These are phyloP conservation scores for Chrysophaeum taylorii DNA, from an alignment of 352 stramenopile species.

Conservation along the genomic window DNA sequence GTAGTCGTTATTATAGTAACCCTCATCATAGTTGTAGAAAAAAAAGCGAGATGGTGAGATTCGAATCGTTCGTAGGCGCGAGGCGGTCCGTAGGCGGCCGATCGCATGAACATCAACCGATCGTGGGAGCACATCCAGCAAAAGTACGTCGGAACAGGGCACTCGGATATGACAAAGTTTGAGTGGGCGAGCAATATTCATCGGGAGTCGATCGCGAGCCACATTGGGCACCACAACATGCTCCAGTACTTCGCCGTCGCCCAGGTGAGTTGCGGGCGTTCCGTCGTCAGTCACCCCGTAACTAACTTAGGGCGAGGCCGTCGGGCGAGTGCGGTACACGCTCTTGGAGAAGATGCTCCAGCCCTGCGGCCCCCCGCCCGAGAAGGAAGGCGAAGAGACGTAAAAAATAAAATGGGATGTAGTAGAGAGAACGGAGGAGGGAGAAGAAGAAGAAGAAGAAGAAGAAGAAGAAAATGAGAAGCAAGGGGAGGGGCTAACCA, in stretches of 20 bases:
- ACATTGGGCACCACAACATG: slow-evolving; percentile 94
- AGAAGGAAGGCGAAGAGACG: slow-evolving; percentile 32
- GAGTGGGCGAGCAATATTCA: slow-evolving; percentile 98
- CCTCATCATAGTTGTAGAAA: too few relatives aligned
- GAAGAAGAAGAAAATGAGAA: too few relatives aligned
- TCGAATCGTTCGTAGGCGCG: too few relatives aligned
- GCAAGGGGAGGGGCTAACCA: too few relatives aligned
- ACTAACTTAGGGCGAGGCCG: slow-evolving; percentile 70
- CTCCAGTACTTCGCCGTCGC: slow-evolving; percentile 91
- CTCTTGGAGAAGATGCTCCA: slow-evolving; percentile 86
- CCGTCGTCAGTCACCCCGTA: too few relatives aligned
- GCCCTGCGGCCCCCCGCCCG: slow-evolving; percentile 59
- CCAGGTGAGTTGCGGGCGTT: too few relatives aligned
- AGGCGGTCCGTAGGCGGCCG: too few relatives aligned
- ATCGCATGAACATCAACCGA: slow-evolving; percentile 14
- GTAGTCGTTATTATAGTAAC: too few relatives aligned
- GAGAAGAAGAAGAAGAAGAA: too few relatives aligned
- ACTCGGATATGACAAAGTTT: slow-evolving; percentile 79
- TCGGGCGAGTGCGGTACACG: slow-evolving; percentile 75
- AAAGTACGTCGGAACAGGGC: slow-evolving; percentile 85
- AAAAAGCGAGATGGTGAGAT: too few relatives aligned
- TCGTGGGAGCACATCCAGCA: slow-evolving; percentile 77
- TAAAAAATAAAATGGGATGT: too few relatives aligned
- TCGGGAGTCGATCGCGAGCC: slow-evolving; percentile 88
- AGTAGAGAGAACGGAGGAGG: too few relatives aligned